Evolutionary conservation across 2,329 filamentous ascomycete genomes (phyloP).

Genomic region (Ambrosiella beaveri): DNA sequence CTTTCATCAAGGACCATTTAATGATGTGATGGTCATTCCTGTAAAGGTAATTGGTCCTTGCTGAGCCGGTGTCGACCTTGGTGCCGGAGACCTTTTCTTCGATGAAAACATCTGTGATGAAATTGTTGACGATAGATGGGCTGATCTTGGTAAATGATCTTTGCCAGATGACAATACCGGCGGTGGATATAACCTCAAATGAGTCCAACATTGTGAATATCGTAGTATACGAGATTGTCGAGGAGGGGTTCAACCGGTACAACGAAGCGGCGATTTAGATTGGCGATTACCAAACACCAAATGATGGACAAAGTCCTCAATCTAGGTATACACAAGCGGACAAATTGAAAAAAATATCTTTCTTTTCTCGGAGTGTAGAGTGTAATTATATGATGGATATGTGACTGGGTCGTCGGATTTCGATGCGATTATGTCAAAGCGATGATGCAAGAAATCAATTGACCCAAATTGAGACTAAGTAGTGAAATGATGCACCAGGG

Average conservation of each 20-base stretch:
- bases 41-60: slow-evolving; percentile 54
- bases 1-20: slow-evolving; percentile 85
- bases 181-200: slow-evolving; percentile 92
- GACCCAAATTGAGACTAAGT: background rate
- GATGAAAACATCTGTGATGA: slow-evolving; percentile 94
- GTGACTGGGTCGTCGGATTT: background rate
- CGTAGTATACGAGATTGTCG: background rate
- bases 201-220: slow-evolving; percentile 62
- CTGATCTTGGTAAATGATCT: slow-evolving; percentile 66
- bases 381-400: background rate
- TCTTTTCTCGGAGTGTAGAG: too few species aligned
- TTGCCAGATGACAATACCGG: slow-evolving; percentile 93
- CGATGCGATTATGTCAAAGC: background rate
- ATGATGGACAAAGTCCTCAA: too few species aligned
- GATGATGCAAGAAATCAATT: slow-evolving; percentile 6
- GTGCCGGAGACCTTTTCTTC: slow-evolving; percentile 64
- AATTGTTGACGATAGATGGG: slow-evolving; percentile 72
- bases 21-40: slow-evolving; percentile 85
- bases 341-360: too few species aligned
- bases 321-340: too few species aligned
- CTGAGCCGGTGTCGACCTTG: slow-evolving; percentile 39
- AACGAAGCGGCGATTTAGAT: too few species aligned
- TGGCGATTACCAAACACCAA: too few species aligned
- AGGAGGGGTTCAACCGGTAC: background rate
- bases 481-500: background rate